Base-by-base conservation (phyloP, 2,329 filamentous ascomycete species). In the Apiospora saccharicola region DNA sequence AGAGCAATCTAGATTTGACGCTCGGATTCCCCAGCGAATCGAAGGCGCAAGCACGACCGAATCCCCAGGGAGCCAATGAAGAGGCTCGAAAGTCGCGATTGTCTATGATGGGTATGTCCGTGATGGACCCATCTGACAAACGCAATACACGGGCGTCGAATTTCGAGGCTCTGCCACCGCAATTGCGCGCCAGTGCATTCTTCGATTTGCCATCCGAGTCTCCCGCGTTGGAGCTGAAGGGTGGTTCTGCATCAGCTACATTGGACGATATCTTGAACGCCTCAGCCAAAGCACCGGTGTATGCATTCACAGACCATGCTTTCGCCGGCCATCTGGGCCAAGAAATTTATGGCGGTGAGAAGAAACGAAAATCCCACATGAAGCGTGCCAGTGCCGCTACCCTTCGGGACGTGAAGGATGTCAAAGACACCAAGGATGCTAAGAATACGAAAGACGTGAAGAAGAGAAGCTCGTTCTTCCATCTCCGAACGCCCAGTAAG, bases 181-280 rank as follows among this genome's bases (percentile, higher is more conserved):
- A 97, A 77, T 87, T 98, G 47, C 90, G 96, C 73, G 96, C 96
- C n/a, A 97, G 92, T 77, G 90, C 93, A 41, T 98, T 94, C 83
- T 98, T 98, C 78, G 95, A 98, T 72, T 77, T 90, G 30, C 92
- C 92, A 0, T 85, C 89, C 4, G 79, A 83, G 2, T 80, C 88
- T 6, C 77, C 82, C 2, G 83, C 85, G 16, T 84, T 92, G 30
- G 86, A 91, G 75, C 79, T 91, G 71, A 91, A 91, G 80, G 91
- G 93, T 72, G 92, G 94, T 24, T 98, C 96, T 37, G 95, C 96
- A 14, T 94, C 95, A 79, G 92, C 90, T 57, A 98, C 96, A 0
- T 88, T 99, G 10, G 95, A 99, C 76, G 95, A 91, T 80, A 97
- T 99, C 70, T 88, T 99, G 22, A 93, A 98, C 79, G 96, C 96